These are phyloP conservation scores for Collybia mongolica DNA, from an alignment of 768 basidiomycete species.

Conservation along the genomic window DNA sequence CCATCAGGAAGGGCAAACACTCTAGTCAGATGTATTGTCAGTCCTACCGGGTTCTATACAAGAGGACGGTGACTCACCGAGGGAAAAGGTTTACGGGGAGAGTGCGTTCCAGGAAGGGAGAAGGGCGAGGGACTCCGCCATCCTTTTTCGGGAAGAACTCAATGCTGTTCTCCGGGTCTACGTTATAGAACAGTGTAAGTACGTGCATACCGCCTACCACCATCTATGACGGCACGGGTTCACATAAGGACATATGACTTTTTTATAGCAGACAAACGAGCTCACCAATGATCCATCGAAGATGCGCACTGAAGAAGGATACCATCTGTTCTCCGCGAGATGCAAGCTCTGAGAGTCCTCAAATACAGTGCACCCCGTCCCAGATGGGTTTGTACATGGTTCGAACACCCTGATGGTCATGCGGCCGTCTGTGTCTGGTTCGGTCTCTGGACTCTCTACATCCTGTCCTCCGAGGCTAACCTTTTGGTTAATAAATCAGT, in stretches of 20 bases:
- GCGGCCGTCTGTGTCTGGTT: too few relatives aligned
- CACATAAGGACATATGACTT: constrained; percentile 15
- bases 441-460: not conserved
- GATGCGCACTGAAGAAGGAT: constrained; percentile 34
- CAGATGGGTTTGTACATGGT: constrained; percentile 20
- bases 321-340: constrained; percentile 40
- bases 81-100: constrained; percentile 18
- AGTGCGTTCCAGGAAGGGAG: constrained; percentile 19
- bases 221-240: constrained; percentile 21
- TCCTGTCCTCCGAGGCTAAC: not conserved
- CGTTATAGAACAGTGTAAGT: not conserved
- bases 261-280: constrained; percentile 29
- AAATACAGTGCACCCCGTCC: constrained; percentile 28
- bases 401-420: not conserved
- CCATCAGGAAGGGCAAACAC: constrained; percentile 37
- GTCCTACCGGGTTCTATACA: constrained; percentile 6
- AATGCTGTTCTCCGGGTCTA: constrained; percentile 7
- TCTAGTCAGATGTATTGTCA: constrained; percentile 11
- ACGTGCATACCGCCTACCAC: not conserved
- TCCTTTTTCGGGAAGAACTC: constrained; percentile 38
- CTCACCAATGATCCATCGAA: constrained; percentile 30
- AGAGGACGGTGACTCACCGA: constrained; percentile 15
- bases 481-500: too few relatives aligned
- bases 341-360: constrained; percentile 21
- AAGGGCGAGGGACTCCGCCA: constrained; percentile 23